Conservation (phyloP, 176 grass and related monocot genomes). For the Raddia distichophylla region DNA sequence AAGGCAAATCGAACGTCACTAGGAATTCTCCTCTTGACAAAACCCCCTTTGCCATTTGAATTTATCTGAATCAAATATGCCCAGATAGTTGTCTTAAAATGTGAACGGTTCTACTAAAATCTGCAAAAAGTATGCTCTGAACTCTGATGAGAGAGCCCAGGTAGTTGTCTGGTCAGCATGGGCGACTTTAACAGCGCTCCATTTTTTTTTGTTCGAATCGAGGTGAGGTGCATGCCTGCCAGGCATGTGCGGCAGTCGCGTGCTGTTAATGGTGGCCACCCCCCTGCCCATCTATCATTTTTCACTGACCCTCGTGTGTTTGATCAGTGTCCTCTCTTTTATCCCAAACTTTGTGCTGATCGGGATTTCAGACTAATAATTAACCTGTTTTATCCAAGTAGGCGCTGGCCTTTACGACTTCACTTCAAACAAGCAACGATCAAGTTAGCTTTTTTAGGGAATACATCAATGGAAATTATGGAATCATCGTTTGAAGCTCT, state of each 20-base stretch:
- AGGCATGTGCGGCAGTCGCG: slow-evolving; percentile 31
- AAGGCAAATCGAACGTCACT: no score
- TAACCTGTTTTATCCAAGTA: not conserved
- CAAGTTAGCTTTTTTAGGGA: not conserved
- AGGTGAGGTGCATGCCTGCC: slow-evolving; percentile 4
- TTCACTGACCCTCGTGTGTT: not conserved
- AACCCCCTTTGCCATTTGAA: no score
- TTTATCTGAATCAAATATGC: no score
- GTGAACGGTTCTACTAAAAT: no score
- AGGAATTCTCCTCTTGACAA: no score
- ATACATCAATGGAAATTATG: not conserved
- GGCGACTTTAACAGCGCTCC: no score
- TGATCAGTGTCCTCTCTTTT: not conserved
- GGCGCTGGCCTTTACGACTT: not conserved
- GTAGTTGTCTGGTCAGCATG: no score
- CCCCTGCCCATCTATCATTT: not conserved
- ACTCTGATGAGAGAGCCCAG: no score
- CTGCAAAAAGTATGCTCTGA: no score
- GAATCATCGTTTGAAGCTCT: not conserved
- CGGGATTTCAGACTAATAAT: not conserved
- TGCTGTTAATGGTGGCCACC: not conserved
- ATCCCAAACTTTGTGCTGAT: not conserved
- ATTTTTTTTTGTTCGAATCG: slow-evolving; percentile 5
- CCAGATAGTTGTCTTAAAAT: no score
- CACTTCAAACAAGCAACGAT: not conserved